Evolutionary conservation across 306 rosid species (phyloP).

Genomic region (Pyrus communis): DNA sequence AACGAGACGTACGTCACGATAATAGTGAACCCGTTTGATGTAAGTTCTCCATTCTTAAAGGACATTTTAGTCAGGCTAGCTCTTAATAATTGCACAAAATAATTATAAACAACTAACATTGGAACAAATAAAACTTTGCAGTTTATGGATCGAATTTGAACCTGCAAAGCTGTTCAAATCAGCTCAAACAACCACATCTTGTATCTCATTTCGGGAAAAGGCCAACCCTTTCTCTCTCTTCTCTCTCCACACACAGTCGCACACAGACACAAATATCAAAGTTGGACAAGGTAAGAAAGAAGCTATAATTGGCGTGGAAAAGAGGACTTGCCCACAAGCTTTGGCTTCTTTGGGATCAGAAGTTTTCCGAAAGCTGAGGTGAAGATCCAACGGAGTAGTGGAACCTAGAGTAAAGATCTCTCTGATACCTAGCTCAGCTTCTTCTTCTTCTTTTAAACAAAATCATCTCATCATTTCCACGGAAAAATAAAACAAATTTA

Average conservation of each 20-base stretch:
- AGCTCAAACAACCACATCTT: constrained; percentile 40
- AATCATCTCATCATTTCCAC: not conserved
- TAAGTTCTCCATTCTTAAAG: constrained; percentile 7
- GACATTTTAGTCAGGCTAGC: constrained; percentile 24
- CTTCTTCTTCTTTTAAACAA: not conserved
- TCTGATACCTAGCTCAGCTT: not conserved
- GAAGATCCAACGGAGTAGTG: constrained; percentile 21
- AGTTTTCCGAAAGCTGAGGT: constrained; percentile 60
- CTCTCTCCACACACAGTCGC: not conserved
- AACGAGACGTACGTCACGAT: too few species aligned
- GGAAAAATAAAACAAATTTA: not conserved
- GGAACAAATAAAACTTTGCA: constrained; percentile 33
- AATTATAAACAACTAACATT: not conserved
- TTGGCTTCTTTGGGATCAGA: constrained; percentile 54
- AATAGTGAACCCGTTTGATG: too few species aligned
- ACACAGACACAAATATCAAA: not conserved
- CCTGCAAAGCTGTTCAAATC: constrained; percentile 43
- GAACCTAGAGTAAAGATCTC: constrained; percentile 33
- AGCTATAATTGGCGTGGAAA: constrained; percentile 41
- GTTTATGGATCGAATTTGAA: constrained; percentile 38
- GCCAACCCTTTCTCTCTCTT: constrained; percentile 16
- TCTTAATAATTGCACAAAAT: not conserved
- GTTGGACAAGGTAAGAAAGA: constrained; percentile 43
- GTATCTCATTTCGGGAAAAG: constrained; percentile 36
- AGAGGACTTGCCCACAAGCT: constrained; percentile 25